Base-by-base conservation (phyloP, 2,329 filamentous ascomycete species). In the Pezicula neosporulosa region DNA sequence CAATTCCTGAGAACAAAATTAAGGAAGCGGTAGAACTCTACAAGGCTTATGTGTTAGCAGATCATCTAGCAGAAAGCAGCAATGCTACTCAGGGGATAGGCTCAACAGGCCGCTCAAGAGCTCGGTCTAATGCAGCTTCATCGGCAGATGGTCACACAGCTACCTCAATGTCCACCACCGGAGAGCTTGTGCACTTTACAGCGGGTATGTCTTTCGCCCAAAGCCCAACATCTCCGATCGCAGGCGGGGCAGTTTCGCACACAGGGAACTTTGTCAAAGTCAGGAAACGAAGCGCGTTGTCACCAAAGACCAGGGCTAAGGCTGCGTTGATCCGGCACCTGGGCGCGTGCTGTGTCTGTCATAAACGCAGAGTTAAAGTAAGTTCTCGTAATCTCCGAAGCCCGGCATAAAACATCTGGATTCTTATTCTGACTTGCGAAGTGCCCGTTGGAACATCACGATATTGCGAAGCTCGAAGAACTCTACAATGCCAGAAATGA, bases 371-470 rank as follows among this genome's bases (percentile, higher is more conserved):
- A 44, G 60, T 65, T 13, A 45, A 55, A 39, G 55, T 60, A 47
- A 52, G 56, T 47, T 18, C 12, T 16, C 6, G 6, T 18, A 9
- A 33, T 24, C 6, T 6, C 3, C 7, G 24, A 12, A 44, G 21
- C 16, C n/a, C 15, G 7, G n/a, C 13, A 16, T 10, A 8, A 33
- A 33, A n/a, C 6, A 10, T 30, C 6, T 41, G 6, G 35, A 48
- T 18, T n/a, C 6, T 6, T 15, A 16, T 48, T 19, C n/a, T 42
- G 28, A 42, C 16, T 10, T 18, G 2, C 19, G 1, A 12, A 64
- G 62, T 66, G 63, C 47, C 58, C 59, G 15, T 48, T 65, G 16
- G 54, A 63, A 19, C 63, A 66, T 49, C 61, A 64, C 44, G 63
- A 66, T 33, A 57, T 62, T 18, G 49, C 47, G 9, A 52, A 33